phyloP scores from a whole-genome alignment of 768 basidiomycete genomes.

The Russula lepida region DNA sequence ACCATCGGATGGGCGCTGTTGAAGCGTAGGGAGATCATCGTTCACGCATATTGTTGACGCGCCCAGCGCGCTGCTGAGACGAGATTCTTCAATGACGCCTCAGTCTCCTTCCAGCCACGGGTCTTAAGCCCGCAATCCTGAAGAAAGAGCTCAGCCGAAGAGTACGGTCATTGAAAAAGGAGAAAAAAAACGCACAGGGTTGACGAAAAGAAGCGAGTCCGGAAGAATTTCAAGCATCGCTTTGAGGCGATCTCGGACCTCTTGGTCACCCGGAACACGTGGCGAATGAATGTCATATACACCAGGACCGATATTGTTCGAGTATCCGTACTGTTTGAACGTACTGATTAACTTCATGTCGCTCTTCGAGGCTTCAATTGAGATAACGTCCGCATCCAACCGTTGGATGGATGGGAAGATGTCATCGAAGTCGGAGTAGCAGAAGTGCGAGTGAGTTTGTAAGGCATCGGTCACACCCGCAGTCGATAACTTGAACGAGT shows the following conservation, averaged over 20 bases:
- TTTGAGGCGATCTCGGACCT: conserved; percentile 89
- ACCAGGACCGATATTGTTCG: conserved; percentile 96
- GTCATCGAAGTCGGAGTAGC: conserved; percentile 97
- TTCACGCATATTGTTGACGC: conserved; percentile 71
- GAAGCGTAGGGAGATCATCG: conserved; percentile 56
- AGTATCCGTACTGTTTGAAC: conserved; percentile 93
- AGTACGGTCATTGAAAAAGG: not conserved
- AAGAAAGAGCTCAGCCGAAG: conserved; percentile 11
- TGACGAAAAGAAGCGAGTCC: conserved; percentile 76
- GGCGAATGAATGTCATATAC: conserved; percentile 99
- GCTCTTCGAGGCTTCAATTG: conserved; percentile 96
- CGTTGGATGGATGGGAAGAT: conserved; percentile 97
- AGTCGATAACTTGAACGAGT: conserved; percentile 96
- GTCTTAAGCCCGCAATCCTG: conserved; percentile 97
- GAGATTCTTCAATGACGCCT: conserved; percentile 79
- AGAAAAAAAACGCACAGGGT: conserved; percentile 49
- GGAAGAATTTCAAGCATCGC: conserved; percentile 78
- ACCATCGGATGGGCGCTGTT: conserved; percentile 78
- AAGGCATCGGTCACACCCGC: conserved; percentile 90
- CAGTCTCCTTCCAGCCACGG: conserved; percentile 97
- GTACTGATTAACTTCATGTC: conserved; percentile 96
- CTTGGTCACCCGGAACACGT: conserved; percentile 87
- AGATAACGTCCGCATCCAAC: conserved; percentile 98
- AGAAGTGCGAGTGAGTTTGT: conserved; percentile 99
- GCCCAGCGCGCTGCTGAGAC: conserved; percentile 93